These are phyloP conservation scores for Hura crepitans DNA, from an alignment of 441 rosid species.

Conservation along the genomic window DNA sequence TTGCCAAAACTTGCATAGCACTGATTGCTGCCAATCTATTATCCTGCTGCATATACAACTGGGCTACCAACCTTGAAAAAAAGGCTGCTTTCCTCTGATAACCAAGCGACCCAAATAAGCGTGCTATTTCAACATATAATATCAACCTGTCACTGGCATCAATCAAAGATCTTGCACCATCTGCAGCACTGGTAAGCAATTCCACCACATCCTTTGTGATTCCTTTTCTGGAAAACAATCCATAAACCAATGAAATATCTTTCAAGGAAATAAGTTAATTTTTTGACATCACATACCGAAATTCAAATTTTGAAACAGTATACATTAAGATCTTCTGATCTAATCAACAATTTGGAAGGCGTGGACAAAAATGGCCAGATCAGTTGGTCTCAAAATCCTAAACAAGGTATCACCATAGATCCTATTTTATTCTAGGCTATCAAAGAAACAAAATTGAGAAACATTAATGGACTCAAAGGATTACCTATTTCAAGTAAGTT, in stretches of 20 bases:
- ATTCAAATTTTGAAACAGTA: neutral
- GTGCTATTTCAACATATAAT: conserved; percentile 85
- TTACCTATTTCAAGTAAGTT: neutral
- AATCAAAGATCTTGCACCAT: conserved; percentile 91
- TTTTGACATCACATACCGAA: neutral
- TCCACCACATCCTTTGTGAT: conserved; percentile 88
- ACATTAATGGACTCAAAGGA: neutral
- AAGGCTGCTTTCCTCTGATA: conserved; percentile 95
- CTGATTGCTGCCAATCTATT: conserved; percentile 87
- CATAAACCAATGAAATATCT: neutral
- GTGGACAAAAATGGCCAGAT: neutral
- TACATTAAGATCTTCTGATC: neutral
- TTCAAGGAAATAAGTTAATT: neutral
- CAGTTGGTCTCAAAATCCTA: neutral
- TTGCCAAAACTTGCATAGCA: conserved; percentile 92
- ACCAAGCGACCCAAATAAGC: conserved; percentile 82
- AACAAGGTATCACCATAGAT: neutral
- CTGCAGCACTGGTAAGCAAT: conserved; percentile 81
- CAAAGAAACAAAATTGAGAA: neutral
- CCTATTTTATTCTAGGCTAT: neutral
- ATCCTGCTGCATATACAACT: conserved; percentile 88
- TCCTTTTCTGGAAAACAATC: conserved; percentile 57
- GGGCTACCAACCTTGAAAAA: conserved; percentile 97
- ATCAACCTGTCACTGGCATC: conserved; percentile 89
- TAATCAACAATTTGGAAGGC: neutral